Conservation (phyloP, 2,329 filamentous ascomycete species). For the Claviceps lovelessii region DNA sequence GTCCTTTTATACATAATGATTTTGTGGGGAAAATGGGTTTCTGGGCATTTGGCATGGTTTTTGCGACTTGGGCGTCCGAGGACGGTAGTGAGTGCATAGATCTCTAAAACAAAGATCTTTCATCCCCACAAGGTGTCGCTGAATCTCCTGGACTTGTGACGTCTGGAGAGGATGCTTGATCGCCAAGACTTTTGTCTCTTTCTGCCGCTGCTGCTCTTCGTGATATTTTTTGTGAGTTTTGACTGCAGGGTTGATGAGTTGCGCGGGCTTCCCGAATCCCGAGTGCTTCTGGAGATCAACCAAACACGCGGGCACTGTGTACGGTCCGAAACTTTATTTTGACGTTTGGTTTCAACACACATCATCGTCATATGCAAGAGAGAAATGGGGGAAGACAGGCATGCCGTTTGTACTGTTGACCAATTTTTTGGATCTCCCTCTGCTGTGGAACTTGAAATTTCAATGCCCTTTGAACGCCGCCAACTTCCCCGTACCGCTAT, state of each 20-base stretch:
- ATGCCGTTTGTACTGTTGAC: not conserved
- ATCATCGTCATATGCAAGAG: not conserved
- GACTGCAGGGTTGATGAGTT: not conserved
- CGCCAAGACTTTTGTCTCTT: slow-evolving; percentile 41
- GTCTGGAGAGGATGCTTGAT: slow-evolving; percentile 73
- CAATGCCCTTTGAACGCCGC: not conserved
- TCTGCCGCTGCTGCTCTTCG: not conserved
- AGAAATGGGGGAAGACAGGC: not conserved
- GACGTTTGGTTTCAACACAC: not conserved
- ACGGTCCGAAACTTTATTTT: not conserved
- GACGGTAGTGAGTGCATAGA: slow-evolving; percentile 44
- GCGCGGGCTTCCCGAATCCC: not conserved
- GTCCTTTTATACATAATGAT: slow-evolving; percentile 4
- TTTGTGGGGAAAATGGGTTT: slow-evolving; percentile 24
- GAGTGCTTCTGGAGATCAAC: not conserved
- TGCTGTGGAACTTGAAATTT: not conserved
- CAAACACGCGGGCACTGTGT: not conserved
- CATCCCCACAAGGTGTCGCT: slow-evolving; percentile 72
- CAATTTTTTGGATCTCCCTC: not conserved
- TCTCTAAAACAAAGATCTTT: slow-evolving; percentile 43
- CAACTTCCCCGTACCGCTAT: not conserved
- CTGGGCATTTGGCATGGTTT: slow-evolving; percentile 29
- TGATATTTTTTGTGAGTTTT: not conserved
- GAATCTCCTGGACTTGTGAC: slow-evolving; percentile 43
- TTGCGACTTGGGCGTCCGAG: slow-evolving; percentile 41